phyloP scores from a whole-genome alignment of 768 basidiomycete species.

The Lentinus brumalis region DNA sequence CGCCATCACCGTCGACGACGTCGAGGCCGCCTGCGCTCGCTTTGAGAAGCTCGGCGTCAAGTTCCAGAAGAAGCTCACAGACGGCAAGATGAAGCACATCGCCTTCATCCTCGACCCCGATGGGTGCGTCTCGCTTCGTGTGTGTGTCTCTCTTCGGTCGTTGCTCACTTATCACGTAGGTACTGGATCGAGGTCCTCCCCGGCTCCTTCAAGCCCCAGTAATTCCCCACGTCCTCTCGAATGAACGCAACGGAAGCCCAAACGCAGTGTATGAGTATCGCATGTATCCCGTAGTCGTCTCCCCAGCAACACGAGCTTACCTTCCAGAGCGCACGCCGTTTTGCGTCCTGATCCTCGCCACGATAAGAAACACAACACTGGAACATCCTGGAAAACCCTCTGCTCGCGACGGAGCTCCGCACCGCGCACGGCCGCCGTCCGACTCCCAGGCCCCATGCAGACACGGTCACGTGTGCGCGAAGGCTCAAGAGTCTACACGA shows the following conservation, averaged over 20 bases:
- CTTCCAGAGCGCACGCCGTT: no score
- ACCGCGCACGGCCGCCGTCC: no score
- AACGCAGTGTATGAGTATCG: not conserved
- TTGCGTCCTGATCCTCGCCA: no score
- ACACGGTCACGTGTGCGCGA: no score
- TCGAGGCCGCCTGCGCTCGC: constrained; percentile 80
- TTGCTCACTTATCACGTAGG: constrained; percentile 31
- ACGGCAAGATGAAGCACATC: constrained; percentile 84
- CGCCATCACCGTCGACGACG: constrained; percentile 79
- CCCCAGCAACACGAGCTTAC: not conserved
- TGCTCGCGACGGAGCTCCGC: no score
- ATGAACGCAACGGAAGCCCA: not conserved
- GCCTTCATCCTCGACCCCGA: constrained; percentile 88
- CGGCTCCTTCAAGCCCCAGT: constrained; percentile 9
- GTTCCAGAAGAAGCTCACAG: constrained; percentile 86
- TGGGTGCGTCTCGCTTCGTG: constrained; percentile 46
- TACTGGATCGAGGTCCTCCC: constrained; percentile 63
- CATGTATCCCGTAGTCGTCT: not conserved
- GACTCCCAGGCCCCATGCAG: no score
- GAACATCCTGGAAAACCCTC: no score
- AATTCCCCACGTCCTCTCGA: not conserved
- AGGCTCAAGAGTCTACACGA: no score
- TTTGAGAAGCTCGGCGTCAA: constrained; percentile 78
- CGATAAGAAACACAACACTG: no score
- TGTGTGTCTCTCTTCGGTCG: not conserved